These are phyloP conservation scores for Umbelopsis vinacea DNA, from an alignment of 192 early-diverging fungal genomes.

Conservation along the genomic window DNA sequence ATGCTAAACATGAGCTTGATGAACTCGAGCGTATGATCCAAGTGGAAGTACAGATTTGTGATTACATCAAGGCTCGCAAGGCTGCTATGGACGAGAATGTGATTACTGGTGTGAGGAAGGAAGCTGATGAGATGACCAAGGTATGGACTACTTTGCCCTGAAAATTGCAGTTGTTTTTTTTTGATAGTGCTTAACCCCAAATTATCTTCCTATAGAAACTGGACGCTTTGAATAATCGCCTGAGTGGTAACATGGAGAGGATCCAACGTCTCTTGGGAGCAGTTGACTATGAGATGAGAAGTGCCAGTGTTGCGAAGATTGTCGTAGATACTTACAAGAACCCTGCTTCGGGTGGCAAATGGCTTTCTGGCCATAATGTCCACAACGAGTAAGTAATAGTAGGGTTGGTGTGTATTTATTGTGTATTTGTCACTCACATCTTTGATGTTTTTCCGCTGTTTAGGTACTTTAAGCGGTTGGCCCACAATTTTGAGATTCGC, in stretches of 20 bases:
- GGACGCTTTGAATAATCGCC: conserved; percentile 26
- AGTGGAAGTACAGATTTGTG: conserved; percentile 28
- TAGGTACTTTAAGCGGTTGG: conserved; percentile 33
- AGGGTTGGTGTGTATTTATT: not conserved
- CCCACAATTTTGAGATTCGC: conserved; percentile 27
- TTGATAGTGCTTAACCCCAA: not conserved
- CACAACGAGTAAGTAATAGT: conserved; percentile 38
- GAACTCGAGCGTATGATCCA: conserved; percentile 36
- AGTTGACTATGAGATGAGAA: conserved; percentile 30
- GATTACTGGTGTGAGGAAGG: conserved; percentile 17
- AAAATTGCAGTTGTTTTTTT: not conserved
- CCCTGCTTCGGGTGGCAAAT: conserved; percentile 21
- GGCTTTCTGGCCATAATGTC: conserved; percentile 35
- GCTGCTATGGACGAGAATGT: conserved; percentile 27
- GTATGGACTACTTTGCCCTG: not conserved
- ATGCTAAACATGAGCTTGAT: conserved; percentile 33
- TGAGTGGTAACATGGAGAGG: conserved; percentile 23
- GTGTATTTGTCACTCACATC: not conserved
- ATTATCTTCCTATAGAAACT: conserved; percentile 25
- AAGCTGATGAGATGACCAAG: conserved; percentile 26
- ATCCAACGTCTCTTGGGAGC: conserved; percentile 26
- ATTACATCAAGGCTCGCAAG: conserved; percentile 32
- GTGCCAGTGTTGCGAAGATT: conserved; percentile 26
- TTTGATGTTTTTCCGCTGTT: not conserved
- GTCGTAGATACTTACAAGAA: conserved; percentile 34